These are phyloP conservation scores for Peronospora belbahrii DNA, from an alignment of 352 stramenopile species.

Conservation along the genomic window DNA sequence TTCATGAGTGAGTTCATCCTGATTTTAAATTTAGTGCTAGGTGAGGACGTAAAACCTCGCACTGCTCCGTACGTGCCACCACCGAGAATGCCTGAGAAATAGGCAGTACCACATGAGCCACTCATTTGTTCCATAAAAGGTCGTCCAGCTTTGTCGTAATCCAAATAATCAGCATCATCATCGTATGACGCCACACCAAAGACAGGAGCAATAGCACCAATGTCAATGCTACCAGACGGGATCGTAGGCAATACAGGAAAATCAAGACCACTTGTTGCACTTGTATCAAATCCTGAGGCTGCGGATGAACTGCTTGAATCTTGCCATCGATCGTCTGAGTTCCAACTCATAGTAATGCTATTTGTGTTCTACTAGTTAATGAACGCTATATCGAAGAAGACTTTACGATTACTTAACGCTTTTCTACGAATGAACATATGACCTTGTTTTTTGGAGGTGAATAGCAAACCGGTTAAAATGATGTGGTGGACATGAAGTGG, in stretches of 20 bases:
- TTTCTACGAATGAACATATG: too few relatives aligned
- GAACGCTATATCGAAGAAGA: too few relatives aligned
- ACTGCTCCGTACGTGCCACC: constrained; percentile 60
- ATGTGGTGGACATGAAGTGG: constrained; percentile 10
- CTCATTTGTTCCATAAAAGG: constrained; percentile 81
- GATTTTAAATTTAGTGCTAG: constrained; percentile 85
- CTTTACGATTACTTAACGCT: too few relatives aligned
- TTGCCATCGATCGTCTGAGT: constrained; percentile 72
- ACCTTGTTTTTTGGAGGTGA: constrained; percentile 11
- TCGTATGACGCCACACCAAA: constrained; percentile 76
- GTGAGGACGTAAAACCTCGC: constrained; percentile 60
- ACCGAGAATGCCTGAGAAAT: constrained; percentile 81
- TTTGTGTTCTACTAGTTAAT: too few relatives aligned
- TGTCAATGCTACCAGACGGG: constrained; percentile 68
- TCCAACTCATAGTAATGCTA: constrained; percentile 43
- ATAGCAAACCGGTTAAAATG: constrained; percentile 4
- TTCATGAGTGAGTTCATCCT: constrained; percentile 87
- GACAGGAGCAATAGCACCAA: constrained; percentile 77
- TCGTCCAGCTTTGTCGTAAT: constrained; percentile 79
- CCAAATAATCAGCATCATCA: constrained; percentile 79
- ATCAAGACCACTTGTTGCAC: constrained; percentile 40
- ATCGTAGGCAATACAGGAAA: constrained; percentile 71
- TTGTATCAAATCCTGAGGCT: constrained; percentile 36
- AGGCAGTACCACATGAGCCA: constrained; percentile 67
- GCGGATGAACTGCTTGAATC: constrained; percentile 34